phyloP scores from a whole-genome alignment of 371 early-diverging fungal genomes.

The Mortierella sp. region DNA sequence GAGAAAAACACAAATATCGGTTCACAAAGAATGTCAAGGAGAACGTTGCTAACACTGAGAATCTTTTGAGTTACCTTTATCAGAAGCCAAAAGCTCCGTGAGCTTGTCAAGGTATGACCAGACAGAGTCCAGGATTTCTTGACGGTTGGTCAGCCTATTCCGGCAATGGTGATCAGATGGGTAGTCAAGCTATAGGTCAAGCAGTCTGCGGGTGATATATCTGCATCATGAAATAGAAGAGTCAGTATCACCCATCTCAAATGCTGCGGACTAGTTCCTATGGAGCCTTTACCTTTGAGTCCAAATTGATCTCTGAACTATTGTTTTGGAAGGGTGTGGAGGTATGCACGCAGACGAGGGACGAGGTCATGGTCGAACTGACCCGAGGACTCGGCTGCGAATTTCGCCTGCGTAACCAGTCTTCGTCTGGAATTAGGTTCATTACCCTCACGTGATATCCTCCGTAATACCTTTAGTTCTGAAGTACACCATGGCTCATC shows the following conservation, averaged over 20 bases:
- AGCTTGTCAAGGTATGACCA: slow-evolving; percentile 58
- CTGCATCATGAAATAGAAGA: too few species aligned
- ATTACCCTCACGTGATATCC: too few species aligned
- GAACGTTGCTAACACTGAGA: too few species aligned
- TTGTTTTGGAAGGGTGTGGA: slow-evolving; percentile 46
- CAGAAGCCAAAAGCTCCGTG: slow-evolving; percentile 40
- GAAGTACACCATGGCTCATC: not conserved
- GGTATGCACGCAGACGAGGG: slow-evolving; percentile 47
- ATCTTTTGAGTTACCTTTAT: too few species aligned
- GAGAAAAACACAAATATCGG: too few species aligned
- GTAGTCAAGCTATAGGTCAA: slow-evolving; percentile 31
- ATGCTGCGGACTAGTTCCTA: too few species aligned
- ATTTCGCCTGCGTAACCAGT: slow-evolving; percentile 52
- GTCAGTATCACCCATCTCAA: too few species aligned
- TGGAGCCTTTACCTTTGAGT: too few species aligned
- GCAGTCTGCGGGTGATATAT: too few species aligned
- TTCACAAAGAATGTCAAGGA: too few species aligned
- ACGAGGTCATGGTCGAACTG: slow-evolving; percentile 50
- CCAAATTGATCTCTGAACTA: slow-evolving; percentile 38
- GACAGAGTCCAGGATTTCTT: slow-evolving; percentile 58
- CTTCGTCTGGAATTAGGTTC: too few species aligned
- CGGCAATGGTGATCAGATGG: slow-evolving; percentile 63
- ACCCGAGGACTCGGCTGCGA: slow-evolving; percentile 54
- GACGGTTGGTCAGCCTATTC: slow-evolving; percentile 53
- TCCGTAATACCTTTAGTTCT: not conserved